These are phyloP conservation scores for Exophiala spinifera DNA, from an alignment of 2,329 filamentous ascomycete genomes.

Conservation along the genomic window DNA sequence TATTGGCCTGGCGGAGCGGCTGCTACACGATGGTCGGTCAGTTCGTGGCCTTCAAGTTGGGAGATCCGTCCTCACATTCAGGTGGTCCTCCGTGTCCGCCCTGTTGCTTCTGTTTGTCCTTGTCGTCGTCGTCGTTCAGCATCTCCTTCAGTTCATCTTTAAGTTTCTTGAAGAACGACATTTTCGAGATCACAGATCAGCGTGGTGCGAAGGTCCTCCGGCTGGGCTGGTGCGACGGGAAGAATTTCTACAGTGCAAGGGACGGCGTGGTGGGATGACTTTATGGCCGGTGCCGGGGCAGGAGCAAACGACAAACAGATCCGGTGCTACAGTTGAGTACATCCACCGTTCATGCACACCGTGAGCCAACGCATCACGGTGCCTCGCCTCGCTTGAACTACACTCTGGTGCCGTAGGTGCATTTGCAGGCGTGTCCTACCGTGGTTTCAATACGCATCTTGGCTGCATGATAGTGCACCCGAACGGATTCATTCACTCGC, in stretches of 20 bases:
- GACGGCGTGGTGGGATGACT: too few relatives aligned
- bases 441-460: not conserved
- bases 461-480: conserved; percentile 6
- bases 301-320: too few relatives aligned
- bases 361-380: conserved; percentile 7
- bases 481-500: not conserved
- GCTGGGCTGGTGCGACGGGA: too few relatives aligned
- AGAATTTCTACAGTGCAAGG: too few relatives aligned
- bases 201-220: too few relatives aligned
- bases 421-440: not conserved
- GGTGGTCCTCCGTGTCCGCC: not conserved
- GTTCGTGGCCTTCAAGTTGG: not conserved
- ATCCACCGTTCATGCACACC: conserved; percentile 5
- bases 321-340: too few relatives aligned
- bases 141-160: conserved; percentile 25
- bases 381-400: not conserved
- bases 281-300: too few relatives aligned
- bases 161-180: conserved; percentile 24
- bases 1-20: too few relatives aligned
- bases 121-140: conserved; percentile 22
- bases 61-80: not conserved
- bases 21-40: not conserved
- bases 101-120: conserved; percentile 16
- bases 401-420: not conserved
- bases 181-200: not conserved